Conservation (phyloP, 1,284 basidiomycete genomes). For the Xerocomus cyaneibrunnescens region DNA sequence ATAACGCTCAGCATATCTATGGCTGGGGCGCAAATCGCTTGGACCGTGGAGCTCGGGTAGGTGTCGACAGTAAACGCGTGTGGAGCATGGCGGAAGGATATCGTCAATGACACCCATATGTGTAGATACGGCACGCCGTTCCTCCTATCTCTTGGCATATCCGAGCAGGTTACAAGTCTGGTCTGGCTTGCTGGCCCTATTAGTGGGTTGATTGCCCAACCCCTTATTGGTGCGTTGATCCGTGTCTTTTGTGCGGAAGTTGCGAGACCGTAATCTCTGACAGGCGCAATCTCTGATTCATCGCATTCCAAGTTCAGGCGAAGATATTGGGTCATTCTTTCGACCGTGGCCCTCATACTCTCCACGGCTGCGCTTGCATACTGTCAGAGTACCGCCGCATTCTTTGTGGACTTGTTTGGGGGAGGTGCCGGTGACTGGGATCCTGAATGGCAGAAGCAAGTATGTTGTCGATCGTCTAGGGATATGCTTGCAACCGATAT, state of each 20-base stretch:
- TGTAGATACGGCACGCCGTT: conserved; percentile 92
- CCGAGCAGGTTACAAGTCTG: conserved; percentile 87
- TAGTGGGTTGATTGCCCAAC: conserved; percentile 91
- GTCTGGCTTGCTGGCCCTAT: conserved; percentile 98
- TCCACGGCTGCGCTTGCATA: conserved; percentile 83
- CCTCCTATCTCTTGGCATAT: conserved; percentile 83
- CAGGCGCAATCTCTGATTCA: conserved; percentile 91
- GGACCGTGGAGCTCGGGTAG: conserved; percentile 89
- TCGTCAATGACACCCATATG: conserved; percentile 9
- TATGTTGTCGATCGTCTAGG: conserved; percentile 31
- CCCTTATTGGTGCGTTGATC: conserved; percentile 74
- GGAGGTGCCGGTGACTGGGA: conserved; percentile 90
- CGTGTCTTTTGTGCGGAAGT: conserved; percentile 13
- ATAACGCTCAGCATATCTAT: conserved; percentile 79
- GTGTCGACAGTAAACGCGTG: conserved; percentile 27
- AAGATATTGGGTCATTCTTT: conserved; percentile 86
- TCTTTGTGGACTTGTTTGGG: conserved; percentile 78
- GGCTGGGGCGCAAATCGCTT: conserved; percentile 90
- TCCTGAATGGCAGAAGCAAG: conserved; percentile 64
- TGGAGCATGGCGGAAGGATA: conserved; percentile 19
- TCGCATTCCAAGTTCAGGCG: conserved; percentile 87
- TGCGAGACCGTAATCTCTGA: conserved; percentile 23
- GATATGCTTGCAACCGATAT: conserved; percentile 1
- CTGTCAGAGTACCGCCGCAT: conserved; percentile 70
- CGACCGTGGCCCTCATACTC: conserved; percentile 71